Percentiles rank a stretch among this genome's conserved stretches.
phyloP scores from a whole-genome alignment of 1,139 yeast genomes.

The Hanseniaspora sp. region DNA sequence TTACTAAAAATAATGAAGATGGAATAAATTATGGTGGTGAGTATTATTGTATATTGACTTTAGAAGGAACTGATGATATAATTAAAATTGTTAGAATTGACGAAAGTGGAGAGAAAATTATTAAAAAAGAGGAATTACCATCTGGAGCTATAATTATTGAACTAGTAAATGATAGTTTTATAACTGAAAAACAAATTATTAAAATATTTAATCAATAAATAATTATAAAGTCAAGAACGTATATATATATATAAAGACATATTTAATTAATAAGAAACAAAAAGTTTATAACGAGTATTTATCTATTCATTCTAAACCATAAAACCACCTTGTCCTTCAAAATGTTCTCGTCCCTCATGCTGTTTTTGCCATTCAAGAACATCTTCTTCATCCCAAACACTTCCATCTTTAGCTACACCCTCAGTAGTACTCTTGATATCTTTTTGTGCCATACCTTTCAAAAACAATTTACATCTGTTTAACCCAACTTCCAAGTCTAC shows the following conservation, averaged over 20 bases:
- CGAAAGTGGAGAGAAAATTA: background rate
- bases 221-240: too few relatives aligned
- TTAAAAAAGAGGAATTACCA: slow-evolving; percentile 1
- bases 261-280: too few relatives aligned
- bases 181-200: slow-evolving; percentile 6
- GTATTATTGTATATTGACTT: slow-evolving; percentile 1
- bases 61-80: slow-evolving; percentile 5
- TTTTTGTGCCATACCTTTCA: slow-evolving; percentile 88
- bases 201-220: slow-evolving; percentile 2
- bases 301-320: background rate
- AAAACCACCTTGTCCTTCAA: slow-evolving; percentile 14
- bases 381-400: slow-evolving; percentile 75
- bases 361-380: slow-evolving; percentile 51
- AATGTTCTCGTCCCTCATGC: slow-evolving; percentile 25
- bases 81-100: background rate
- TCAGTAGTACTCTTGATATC: slow-evolving; percentile 32
- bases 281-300: too few relatives aligned
- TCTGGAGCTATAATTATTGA: background rate
- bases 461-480: slow-evolving; percentile 83
- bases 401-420: slow-evolving; percentile 31
- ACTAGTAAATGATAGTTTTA: slow-evolving; percentile 8
- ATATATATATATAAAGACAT: too few relatives aligned
- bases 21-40: background rate
- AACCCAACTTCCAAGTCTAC: slow-evolving; percentile 96
- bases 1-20: background rate